These are phyloP conservation scores for Aspergillus phoenicis DNA, from an alignment of 2,329 filamentous ascomycete species.

Conservation along the genomic window DNA sequence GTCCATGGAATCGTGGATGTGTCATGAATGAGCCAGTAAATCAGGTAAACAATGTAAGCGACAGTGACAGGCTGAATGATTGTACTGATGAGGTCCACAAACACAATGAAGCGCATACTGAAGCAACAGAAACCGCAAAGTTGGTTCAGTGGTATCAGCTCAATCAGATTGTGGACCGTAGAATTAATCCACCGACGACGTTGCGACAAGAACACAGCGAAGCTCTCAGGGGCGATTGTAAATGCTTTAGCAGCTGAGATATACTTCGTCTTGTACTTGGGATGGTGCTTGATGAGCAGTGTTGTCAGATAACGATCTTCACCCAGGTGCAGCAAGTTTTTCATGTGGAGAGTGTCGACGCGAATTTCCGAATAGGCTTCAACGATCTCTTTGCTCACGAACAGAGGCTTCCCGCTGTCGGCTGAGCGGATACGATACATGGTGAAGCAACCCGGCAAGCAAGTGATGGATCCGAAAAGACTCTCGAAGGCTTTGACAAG, in stretches of 20 bases:
- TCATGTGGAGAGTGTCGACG: slow-evolving; percentile 97
- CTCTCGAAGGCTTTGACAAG: slow-evolving; percentile 95
- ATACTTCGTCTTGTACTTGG: slow-evolving; percentile 98
- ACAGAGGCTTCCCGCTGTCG: slow-evolving; percentile 91
- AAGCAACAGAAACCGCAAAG: slow-evolving; percentile 99
- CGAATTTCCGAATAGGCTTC: slow-evolving; percentile 88
- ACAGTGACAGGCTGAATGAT: slow-evolving; percentile 89
- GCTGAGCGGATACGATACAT: slow-evolving; percentile 98
- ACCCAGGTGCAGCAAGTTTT: slow-evolving; percentile 93
- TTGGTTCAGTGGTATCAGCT: slow-evolving; percentile 88
- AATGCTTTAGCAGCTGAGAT: slow-evolving; percentile 89
- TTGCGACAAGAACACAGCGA: slow-evolving; percentile 93
- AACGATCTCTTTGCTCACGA: slow-evolving; percentile 90
- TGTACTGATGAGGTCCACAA: slow-evolving; percentile 89
- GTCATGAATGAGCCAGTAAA: slow-evolving; percentile 69
- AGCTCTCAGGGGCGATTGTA: slow-evolving; percentile 95
- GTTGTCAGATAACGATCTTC: slow-evolving; percentile 98
- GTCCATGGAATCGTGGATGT: slow-evolving; percentile 73
- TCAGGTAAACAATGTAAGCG: slow-evolving; percentile 85
- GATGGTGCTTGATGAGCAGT: slow-evolving; percentile 85
- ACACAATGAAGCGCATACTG: slow-evolving; percentile 98
- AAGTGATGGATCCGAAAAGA: slow-evolving; percentile 95
- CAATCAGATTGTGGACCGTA: slow-evolving; percentile 94
- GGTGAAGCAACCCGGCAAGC: slow-evolving; percentile 96
- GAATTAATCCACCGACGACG: slow-evolving; percentile 99